Percentiles rank a stretch among this genome's conserved stretches.
Conservation (phyloP, 257 asterid species). For the Datura wrightii region DNA sequence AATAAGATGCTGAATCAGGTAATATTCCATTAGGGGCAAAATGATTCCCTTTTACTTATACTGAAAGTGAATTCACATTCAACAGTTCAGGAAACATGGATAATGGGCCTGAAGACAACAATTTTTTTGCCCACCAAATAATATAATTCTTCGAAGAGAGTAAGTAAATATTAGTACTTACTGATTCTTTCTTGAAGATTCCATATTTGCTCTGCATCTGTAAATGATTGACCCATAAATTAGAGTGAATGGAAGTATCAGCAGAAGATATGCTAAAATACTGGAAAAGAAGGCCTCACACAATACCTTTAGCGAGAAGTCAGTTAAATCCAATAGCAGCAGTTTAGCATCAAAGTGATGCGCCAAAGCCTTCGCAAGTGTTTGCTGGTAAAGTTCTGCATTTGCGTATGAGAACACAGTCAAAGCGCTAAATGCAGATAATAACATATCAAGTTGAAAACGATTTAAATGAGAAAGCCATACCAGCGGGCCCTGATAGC, state of each 20-base stretch:
- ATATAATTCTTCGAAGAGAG: constrained; percentile 4
- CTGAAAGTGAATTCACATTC: neutral
- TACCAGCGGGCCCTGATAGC: constrained; percentile 94
- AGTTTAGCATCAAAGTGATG: constrained; percentile 77
- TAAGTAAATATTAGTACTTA: constrained; percentile 47
- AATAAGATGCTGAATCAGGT: constrained; percentile 34
- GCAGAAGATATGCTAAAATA: constrained; percentile 28
- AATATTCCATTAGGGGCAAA: constrained; percentile 30
- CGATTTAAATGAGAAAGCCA: constrained; percentile 25
- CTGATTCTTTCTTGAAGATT: constrained; percentile 63
- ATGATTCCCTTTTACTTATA: constrained; percentile 24
- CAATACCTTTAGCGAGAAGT: constrained; percentile 82
- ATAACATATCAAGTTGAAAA: neutral
- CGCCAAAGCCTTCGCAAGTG: constrained; percentile 89
- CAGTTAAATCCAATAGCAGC: constrained; percentile 73
- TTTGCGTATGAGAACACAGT: neutral
- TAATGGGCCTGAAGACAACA: constrained; percentile 3
- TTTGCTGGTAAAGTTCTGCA: constrained; percentile 76
- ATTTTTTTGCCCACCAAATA: constrained; percentile 9
- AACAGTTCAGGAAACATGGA: constrained; percentile 12
- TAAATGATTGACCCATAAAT: constrained; percentile 31
- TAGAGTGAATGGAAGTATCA: constrained; percentile 31
- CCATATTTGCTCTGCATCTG: constrained; percentile 97
- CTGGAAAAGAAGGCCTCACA: constrained; percentile 30
- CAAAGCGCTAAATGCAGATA: constrained; percentile 2